Conservation (phyloP, 2,329 filamentous ascomycete species). For the Colletotrichum salicis region DNA sequence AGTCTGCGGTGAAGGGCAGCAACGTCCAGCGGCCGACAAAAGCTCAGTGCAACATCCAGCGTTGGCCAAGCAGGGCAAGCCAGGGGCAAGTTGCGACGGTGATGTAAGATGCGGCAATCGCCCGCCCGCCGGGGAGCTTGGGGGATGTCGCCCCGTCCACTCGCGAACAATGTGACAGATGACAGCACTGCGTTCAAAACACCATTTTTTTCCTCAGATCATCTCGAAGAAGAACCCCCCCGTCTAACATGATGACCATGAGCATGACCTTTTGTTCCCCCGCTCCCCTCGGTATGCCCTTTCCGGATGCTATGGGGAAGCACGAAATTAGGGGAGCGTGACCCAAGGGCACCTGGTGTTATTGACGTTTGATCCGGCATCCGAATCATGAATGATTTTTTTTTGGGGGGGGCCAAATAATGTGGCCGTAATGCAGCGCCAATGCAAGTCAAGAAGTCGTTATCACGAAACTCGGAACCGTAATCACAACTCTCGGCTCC, state of each 20-base stretch:
- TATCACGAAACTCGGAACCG: neutral
- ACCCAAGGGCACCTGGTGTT: neutral
- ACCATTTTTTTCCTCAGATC: neutral
- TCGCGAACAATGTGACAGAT: neutral
- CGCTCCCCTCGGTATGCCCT: neutral
- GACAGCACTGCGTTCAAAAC: neutral
- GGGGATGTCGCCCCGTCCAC: neutral
- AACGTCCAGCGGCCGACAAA: too few relatives aligned
- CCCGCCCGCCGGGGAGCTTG: slow-evolving; percentile 7
- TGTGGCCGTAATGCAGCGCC: neutral
- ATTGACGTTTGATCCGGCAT: too few relatives aligned
- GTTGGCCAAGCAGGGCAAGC: neutral
- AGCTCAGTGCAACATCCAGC: neutral
- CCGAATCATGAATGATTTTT: too few relatives aligned
- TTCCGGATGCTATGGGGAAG: too few relatives aligned
- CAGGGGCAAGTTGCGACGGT: neutral
- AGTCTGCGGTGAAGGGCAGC: neutral
- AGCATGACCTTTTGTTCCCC: too few relatives aligned
- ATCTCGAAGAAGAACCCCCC: too few relatives aligned
- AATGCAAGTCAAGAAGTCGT: neutral
- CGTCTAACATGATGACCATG: too few relatives aligned
- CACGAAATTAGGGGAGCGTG: neutral
- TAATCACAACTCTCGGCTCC: neutral
- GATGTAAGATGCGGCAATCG: slow-evolving; percentile 32
- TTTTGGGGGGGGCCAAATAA: neutral